A percentile compares a stretch with the other conserved stretches of the same genome.
phyloP scores from a whole-genome alignment of 192 early-diverging fungal species.

The Phycomyces blakesleeanus region DNA sequence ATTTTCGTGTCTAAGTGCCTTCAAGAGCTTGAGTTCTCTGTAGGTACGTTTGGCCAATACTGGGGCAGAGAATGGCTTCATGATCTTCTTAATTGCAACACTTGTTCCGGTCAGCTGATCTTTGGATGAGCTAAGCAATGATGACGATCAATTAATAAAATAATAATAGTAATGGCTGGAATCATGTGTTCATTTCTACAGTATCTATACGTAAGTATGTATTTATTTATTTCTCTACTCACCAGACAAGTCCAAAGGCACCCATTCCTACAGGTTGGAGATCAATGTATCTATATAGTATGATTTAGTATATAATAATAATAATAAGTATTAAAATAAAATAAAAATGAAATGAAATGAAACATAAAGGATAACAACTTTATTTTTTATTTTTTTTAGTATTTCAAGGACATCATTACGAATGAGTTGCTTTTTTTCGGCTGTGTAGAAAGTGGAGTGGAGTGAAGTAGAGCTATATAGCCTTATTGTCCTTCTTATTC shows the following conservation, averaged over 20 bases:
- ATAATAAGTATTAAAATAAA: not conserved
- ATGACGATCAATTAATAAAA: not conserved
- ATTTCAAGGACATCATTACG: no score
- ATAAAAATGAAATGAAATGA: no score
- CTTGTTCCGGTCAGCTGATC: slow-evolving; percentile 79
- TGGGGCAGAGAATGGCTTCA: slow-evolving; percentile 89
- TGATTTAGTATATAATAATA: no score
- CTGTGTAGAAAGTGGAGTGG: no score
- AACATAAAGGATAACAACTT: no score
- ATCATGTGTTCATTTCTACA: not conserved
- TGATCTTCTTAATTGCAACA: slow-evolving; percentile 96
- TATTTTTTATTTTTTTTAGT: no score
- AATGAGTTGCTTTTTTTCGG: no score
- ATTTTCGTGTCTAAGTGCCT: slow-evolving; percentile 93
- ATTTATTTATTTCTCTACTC: slow-evolving; percentile 19
- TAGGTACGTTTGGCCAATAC: slow-evolving; percentile 94
- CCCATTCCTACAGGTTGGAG: slow-evolving; percentile 96
- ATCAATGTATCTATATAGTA: slow-evolving; percentile 80
- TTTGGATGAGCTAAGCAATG: slow-evolving; percentile 70
- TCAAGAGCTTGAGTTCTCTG: slow-evolving; percentile 91
- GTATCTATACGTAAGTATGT: not conserved
- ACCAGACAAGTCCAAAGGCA: slow-evolving; percentile 97
- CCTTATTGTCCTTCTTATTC: no score
- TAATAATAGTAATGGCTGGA: no score
- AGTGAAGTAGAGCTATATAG: no score